Evolutionary conservation across 2,329 filamentous ascomycete species (phyloP).

Genomic region (Madurella fahalii): DNA sequence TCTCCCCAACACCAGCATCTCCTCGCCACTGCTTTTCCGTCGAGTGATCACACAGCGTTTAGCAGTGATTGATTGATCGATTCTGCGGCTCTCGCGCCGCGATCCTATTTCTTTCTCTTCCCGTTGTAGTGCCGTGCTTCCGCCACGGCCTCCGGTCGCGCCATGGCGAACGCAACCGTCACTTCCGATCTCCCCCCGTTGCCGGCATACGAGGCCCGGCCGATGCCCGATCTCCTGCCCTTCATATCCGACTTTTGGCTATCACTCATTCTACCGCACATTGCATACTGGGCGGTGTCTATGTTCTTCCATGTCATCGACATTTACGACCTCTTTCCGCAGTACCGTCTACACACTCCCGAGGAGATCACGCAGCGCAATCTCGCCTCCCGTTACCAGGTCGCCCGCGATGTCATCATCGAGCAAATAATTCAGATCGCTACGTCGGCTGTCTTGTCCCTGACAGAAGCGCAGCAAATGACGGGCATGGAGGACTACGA

Average conservation of each 20-base stretch:
- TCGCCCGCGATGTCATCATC: slow-evolving; percentile 83
- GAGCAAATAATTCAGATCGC: slow-evolving; percentile 87
- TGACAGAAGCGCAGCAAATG: slow-evolving; percentile 70
- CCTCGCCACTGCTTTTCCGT: slow-evolving; percentile 6
- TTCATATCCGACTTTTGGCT: slow-evolving; percentile 80
- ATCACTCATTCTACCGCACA: slow-evolving; percentile 68
- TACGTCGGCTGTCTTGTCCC: slow-evolving; percentile 62
- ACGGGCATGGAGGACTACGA: slow-evolving; percentile 79
- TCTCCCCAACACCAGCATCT: not conserved
- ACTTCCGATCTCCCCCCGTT: slow-evolving; percentile 72
- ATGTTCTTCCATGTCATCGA: slow-evolving; percentile 86
- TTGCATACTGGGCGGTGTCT: slow-evolving; percentile 86
- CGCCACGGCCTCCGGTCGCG: slow-evolving; percentile 6
- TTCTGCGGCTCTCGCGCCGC: slow-evolving; percentile 6
- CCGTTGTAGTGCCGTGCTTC: not conserved
- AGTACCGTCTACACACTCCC: slow-evolving; percentile 92
- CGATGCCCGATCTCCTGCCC: slow-evolving; percentile 67
- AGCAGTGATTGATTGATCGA: not conserved
- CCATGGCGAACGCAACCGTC: slow-evolving; percentile 51
- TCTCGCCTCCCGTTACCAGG: slow-evolving; percentile 77
- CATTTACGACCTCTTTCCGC: slow-evolving; percentile 75
- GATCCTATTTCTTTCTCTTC: not conserved
- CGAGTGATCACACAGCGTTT: slow-evolving; percentile 2
- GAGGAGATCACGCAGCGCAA: slow-evolving; percentile 86
- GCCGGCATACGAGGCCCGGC: slow-evolving; percentile 70